These are phyloP conservation scores for Ulota crispa DNA, from an alignment of 225 moss, liverwort and hornwort genomes.

Conservation along the genomic window DNA sequence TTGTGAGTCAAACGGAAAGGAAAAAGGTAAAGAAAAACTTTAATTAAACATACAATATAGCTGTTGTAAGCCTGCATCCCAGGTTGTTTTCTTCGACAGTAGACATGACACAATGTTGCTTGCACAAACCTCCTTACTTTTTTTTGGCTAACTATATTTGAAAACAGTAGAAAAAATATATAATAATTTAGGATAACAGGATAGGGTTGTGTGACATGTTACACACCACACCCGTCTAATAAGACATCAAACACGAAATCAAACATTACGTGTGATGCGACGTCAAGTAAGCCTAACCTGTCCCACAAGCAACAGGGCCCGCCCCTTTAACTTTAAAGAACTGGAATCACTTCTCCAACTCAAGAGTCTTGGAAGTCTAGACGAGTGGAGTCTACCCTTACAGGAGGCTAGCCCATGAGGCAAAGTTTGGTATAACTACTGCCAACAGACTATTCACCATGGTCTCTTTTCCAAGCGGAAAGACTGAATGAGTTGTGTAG, in stretches of 20 bases:
- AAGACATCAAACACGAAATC: not conserved
- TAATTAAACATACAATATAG: not conserved
- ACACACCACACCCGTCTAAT: not conserved
- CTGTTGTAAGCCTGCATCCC: not conserved
- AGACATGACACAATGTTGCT: not conserved
- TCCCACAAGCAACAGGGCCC: not conserved
- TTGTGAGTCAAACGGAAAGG: constrained; percentile 1
- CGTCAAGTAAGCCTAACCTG: not conserved
- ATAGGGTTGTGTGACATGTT: too few species aligned
- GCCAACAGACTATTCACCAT: not conserved
- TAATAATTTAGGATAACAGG: not conserved
- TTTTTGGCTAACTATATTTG: too few species aligned
- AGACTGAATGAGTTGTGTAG: not conserved
- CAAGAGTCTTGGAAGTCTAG: not conserved
- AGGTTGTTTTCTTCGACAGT: not conserved
- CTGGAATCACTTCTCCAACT: not conserved
- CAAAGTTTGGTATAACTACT: not conserved
- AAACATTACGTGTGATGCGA: not conserved
- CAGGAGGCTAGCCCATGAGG: not conserved
- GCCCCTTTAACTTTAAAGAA: not conserved
- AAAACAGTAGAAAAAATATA: not conserved
- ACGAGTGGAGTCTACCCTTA: not conserved
- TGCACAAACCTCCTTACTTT: not conserved
- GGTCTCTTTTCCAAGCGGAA: not conserved
- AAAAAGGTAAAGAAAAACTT: not conserved